A percentile compares a stretch with the other conserved stretches of the same genome.
Evolutionary conservation across 305 asterid genomes (phyloP).

Genomic region (Rubia balearica): DNA sequence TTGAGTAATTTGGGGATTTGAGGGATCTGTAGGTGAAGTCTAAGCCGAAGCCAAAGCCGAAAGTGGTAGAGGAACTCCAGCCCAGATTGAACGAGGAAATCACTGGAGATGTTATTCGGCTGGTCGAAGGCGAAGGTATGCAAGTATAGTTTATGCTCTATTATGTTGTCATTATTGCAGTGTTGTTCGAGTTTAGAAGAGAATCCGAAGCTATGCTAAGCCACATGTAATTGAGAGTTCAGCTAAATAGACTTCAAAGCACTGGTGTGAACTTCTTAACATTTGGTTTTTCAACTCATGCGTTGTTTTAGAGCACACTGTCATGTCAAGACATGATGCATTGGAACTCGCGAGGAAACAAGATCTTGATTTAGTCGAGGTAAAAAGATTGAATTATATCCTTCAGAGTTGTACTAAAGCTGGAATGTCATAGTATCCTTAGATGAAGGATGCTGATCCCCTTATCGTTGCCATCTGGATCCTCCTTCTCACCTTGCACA

Average conservation of each 20-base stretch:
- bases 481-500: neutral
- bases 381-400: slow-evolving; percentile 20
- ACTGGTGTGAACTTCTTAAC: neutral
- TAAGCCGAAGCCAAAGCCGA: slow-evolving; percentile 15
- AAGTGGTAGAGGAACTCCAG: slow-evolving; percentile 37
- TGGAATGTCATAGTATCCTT: neutral
- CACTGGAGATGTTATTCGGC: slow-evolving; percentile 52
- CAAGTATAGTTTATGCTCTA: slow-evolving; percentile 3
- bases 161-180: neutral
- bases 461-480: neutral
- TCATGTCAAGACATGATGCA: slow-evolving; percentile 48
- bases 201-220: neutral
- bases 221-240: neutral
- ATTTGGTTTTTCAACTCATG: slow-evolving; percentile 16
- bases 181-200: neutral
- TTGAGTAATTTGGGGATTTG: slow-evolving; percentile 3
- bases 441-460: too few species aligned
- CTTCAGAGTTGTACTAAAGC: neutral
- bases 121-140: slow-evolving; percentile 63
- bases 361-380: slow-evolving; percentile 83
- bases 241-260: neutral
- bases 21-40: slow-evolving; percentile 21
- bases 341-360: slow-evolving; percentile 45
- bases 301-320: slow-evolving; percentile 46
- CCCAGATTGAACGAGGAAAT: slow-evolving; percentile 65